Conservation (phyloP, 331 rosid genomes). For the Ulmus americana region DNA sequence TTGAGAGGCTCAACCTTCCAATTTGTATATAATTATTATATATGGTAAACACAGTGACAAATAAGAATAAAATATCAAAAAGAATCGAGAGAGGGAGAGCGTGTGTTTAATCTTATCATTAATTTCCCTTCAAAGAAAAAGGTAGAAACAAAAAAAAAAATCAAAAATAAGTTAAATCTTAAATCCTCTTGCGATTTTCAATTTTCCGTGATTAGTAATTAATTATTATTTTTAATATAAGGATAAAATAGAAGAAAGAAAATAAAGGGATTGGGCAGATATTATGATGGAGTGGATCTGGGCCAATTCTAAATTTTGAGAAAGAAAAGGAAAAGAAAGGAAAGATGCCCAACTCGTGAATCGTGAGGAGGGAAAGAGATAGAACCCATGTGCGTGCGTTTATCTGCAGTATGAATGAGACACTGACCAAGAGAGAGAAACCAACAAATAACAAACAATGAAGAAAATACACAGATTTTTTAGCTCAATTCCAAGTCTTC, state of each 20-base stretch:
- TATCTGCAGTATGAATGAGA: background rate
- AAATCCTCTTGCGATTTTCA: conserved; percentile 38
- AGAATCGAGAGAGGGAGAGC: background rate
- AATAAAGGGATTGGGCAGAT: conserved; percentile 18
- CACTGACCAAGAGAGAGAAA: background rate
- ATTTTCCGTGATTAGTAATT: background rate
- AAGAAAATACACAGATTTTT: too few relatives aligned
- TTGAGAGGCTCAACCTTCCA: background rate
- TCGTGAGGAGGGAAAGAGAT: conserved; percentile 23
- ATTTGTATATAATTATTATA: background rate
- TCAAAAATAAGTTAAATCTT: background rate
- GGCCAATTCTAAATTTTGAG: conserved; percentile 1
- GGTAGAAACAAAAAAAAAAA: background rate
- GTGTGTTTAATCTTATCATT: background rate
- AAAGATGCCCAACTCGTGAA: conserved; percentile 27
- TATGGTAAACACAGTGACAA: background rate
- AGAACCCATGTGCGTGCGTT: conserved; percentile 12
- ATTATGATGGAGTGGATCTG: conserved; percentile 40
- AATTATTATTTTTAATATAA: background rate
- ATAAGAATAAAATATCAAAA: background rate
- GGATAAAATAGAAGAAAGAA: background rate
- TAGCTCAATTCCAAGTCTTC: background rate
- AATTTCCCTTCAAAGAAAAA: too few relatives aligned
- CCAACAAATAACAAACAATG: background rate
- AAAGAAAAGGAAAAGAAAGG: background rate